Conservation (phyloP, 1,139 yeast genomes). For the Saccharomyces hybrid region DNA sequence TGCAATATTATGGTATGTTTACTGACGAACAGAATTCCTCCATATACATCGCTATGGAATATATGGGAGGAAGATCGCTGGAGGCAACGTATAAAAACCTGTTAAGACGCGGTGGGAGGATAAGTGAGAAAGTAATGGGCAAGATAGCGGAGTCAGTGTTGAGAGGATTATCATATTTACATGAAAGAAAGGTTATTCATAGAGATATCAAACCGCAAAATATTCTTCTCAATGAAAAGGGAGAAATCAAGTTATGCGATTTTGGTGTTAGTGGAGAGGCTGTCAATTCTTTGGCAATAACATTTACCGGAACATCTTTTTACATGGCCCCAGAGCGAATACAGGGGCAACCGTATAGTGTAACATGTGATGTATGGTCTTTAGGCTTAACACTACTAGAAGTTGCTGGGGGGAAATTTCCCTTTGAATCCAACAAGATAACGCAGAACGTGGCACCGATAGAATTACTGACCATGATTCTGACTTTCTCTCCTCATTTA, state of each 20-base stretch:
- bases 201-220: slow-evolving; percentile 92
- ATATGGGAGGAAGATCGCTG: slow-evolving; percentile 84
- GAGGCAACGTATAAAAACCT: slow-evolving; percentile 77
- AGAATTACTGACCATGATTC: slow-evolving; percentile 71
- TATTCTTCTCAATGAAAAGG: slow-evolving; percentile 62
- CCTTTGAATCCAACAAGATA: slow-evolving; percentile 40
- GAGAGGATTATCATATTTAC: slow-evolving; percentile 76
- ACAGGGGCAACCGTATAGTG: slow-evolving; percentile 88
- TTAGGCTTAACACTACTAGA: slow-evolving; percentile 83
- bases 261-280: slow-evolving; percentile 98
- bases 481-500: slow-evolving; percentile 72
- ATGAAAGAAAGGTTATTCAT: slow-evolving; percentile 81
- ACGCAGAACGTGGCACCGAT: slow-evolving; percentile 56
- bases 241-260: slow-evolving; percentile 87
- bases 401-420: slow-evolving; percentile 84
- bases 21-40: slow-evolving; percentile 65
- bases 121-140: slow-evolving; percentile 87
- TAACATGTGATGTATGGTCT: slow-evolving; percentile 94
- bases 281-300: slow-evolving; percentile 86
- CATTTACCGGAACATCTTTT: slow-evolving; percentile 93
- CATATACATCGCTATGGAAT: slow-evolving; percentile 91
- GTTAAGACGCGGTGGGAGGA: slow-evolving; percentile 61
- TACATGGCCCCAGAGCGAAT: slow-evolving; percentile 98
- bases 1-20: slow-evolving; percentile 86
- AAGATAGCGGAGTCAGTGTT: slow-evolving; percentile 80